phyloP scores from a whole-genome alignment of 306 rosid species.

The Casuarina equisetifolia region DNA sequence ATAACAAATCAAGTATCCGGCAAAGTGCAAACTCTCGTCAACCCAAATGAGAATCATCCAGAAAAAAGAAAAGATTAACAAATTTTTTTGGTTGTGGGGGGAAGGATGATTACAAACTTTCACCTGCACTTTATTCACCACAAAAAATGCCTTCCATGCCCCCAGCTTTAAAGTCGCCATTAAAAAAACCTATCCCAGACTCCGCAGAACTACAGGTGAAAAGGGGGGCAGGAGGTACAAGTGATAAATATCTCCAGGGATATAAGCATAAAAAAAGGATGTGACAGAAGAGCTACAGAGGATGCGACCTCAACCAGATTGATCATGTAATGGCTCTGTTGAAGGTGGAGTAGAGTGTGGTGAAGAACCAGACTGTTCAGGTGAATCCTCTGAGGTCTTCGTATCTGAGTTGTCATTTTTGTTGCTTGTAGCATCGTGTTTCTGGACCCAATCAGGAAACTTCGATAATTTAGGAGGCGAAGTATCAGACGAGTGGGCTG shows the following conservation, averaged over 20 bases:
- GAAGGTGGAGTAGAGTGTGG: conserved; percentile 44
- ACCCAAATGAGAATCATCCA: conserved; percentile 23
- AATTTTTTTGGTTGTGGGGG: background rate
- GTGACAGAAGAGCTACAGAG: conserved; percentile 8
- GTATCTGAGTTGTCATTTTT: conserved; percentile 48
- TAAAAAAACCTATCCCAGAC: conserved; percentile 40
- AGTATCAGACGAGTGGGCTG: conserved; percentile 45
- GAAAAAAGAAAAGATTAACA: conserved; percentile 4
- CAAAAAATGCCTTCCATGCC: conserved; percentile 63
- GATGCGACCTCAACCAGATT: conserved; percentile 38
- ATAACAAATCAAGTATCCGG: background rate
- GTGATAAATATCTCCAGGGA: conserved; percentile 49
- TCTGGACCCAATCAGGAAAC: conserved; percentile 38
- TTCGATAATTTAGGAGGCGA: conserved; percentile 54
- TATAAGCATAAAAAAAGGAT: conserved; percentile 27
- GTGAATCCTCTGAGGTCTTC: conserved; percentile 42
- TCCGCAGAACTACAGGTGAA: conserved; percentile 63
- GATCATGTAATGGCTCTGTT: conserved; percentile 55
- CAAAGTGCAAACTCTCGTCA: conserved; percentile 3
- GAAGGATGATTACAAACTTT: conserved; percentile 40
- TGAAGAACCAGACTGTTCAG: conserved; percentile 47
- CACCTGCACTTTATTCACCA: conserved; percentile 87
- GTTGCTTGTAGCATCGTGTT: conserved; percentile 28
- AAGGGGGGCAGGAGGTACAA: conserved; percentile 61
- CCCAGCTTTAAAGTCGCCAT: conserved; percentile 47